phyloP scores from a whole-genome alignment of 1,284 basidiomycete species.

The Cutaneotrichosporon cutaneum region DNA sequence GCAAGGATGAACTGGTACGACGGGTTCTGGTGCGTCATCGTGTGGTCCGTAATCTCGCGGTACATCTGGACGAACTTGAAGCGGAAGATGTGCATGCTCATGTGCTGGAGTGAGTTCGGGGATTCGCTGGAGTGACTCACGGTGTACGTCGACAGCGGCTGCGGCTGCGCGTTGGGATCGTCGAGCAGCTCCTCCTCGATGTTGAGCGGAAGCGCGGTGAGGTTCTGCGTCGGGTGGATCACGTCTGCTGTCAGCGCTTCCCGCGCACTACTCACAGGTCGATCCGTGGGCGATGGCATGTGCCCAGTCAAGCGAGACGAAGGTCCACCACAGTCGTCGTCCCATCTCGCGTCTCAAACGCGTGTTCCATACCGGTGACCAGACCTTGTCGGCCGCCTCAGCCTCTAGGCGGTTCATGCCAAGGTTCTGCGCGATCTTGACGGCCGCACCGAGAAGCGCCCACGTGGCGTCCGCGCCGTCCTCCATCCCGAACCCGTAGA shows the following conservation, averaged over 20 bases:
- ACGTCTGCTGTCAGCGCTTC: slow-evolving; percentile 18
- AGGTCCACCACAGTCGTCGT: slow-evolving; percentile 30
- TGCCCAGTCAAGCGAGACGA: slow-evolving; percentile 31
- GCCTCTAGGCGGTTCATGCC: slow-evolving; percentile 30
- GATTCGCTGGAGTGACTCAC: background rate
- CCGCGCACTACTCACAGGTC: slow-evolving; percentile 14
- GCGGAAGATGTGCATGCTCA: slow-evolving; percentile 26
- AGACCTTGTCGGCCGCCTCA: slow-evolving; percentile 20
- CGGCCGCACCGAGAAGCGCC: slow-evolving; percentile 23
- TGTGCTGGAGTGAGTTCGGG: slow-evolving; percentile 11
- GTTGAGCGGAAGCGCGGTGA: slow-evolving; percentile 26
- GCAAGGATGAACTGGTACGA: slow-evolving; percentile 23
- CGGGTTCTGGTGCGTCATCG: slow-evolving; percentile 16
- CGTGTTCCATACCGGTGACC: slow-evolving; percentile 23
- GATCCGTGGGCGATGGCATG: slow-evolving; percentile 25
- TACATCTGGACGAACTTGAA: slow-evolving; percentile 26
- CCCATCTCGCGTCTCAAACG: slow-evolving; percentile 27
- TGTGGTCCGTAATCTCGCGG: slow-evolving; percentile 28
- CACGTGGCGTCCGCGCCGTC: slow-evolving; percentile 24
- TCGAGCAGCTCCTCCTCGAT: slow-evolving; percentile 27
- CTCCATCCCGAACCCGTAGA: slow-evolving; percentile 24
- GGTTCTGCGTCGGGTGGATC: slow-evolving; percentile 30
- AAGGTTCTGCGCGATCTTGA: slow-evolving; percentile 34
- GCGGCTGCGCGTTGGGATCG: slow-evolving; percentile 11
- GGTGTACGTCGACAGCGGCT: slow-evolving; percentile 19